Conservation (phyloP, 2,329 filamentous ascomycete genomes). For the Sphaerostilbella broomeana region DNA sequence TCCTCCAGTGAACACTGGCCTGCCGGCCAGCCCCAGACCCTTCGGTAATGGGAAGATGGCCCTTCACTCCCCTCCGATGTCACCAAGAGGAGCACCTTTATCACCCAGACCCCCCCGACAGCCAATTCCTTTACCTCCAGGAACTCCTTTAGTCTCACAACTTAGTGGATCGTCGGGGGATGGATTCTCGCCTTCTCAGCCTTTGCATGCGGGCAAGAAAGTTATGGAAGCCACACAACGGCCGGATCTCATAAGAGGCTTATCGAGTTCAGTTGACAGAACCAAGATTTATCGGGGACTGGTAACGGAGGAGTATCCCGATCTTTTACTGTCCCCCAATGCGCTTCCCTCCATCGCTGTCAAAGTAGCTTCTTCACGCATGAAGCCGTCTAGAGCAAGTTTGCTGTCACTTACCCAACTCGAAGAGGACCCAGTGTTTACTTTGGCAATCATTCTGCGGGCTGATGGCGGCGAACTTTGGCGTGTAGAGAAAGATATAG, state of each 20-base stretch:
- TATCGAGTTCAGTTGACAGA: constrained; percentile 35
- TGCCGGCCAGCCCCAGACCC: constrained; percentile 55
- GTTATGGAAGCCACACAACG: constrained; percentile 30
- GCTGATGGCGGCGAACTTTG: constrained; percentile 74
- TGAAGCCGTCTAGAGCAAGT: constrained; percentile 85
- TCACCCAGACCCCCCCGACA: constrained; percentile 69
- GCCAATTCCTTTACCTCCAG: constrained; percentile 64
- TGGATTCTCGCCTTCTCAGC: constrained; percentile 4
- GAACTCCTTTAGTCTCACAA: constrained; percentile 56
- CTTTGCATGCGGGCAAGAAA: constrained; percentile 9
- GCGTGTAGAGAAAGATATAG: constrained; percentile 88
- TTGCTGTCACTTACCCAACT: constrained; percentile 70
- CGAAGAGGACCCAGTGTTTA: constrained; percentile 92
- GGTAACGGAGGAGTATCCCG: constrained; percentile 78
- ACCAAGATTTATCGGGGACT: constrained; percentile 66
- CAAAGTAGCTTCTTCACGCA: constrained; percentile 85
- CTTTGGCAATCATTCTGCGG: constrained; percentile 75
- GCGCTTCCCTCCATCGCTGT: constrained; percentile 80
- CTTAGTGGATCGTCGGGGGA: constrained; percentile 13
- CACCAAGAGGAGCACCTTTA: constrained; percentile 54
- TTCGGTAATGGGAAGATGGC: constrained; percentile 42
- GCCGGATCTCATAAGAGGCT: constrained; percentile 19
- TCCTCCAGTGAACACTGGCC: constrained; percentile 51
- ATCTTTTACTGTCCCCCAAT: constrained; percentile 78
- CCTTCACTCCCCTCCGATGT: constrained; percentile 60